Evolutionary conservation across 345 rosid genomes (phyloP), one percentile per base, ranked within the genome.

Genomic region (Lenwebbia sp.): DNA sequence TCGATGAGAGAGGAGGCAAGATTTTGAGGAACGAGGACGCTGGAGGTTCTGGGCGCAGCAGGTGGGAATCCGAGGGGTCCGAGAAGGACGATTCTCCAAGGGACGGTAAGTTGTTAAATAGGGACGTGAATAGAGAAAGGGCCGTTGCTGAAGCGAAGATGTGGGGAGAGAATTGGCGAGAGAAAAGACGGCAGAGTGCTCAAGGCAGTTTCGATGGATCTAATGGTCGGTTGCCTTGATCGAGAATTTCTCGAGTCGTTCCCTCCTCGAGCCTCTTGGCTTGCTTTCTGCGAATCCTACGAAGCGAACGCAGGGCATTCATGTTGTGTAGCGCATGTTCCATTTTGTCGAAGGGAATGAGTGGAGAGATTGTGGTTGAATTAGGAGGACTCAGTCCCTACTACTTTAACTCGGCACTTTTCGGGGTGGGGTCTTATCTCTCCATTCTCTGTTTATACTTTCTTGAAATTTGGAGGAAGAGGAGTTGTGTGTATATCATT

Each of bases 131-230:
- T 50, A 94, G 99, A 65, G 97, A 97, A 87, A 91, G 95, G 40
- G 99, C 96, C 12, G 98, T 97, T 58, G 99, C 99, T 0, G 99
- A 97, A 87, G 99, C 99, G 47, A 97, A 94, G 89, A 95, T 93
- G 96, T 97, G 99, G 99, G 99, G 98, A 14, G 98, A 95, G 87
- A 96, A 95, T 86, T 94, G 86, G 92, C 89, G 98, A 88, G 99
- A 97, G 85, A 95, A 97, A 91, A 92, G 96, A 85, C 86, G 96
- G 89, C 98, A 90, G 84, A 90, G 88, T 12, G 93, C 93, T 86
- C 93, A 89, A 83, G 98, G 94, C 62, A 90, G 93, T 85, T 92
- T 87, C 17, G 93, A 92, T 70, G 93, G 91, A 44, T 85, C 84
- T 17, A 90, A 86, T 51, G 89, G 91, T 30, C 54, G 13, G 60